A percentile compares a stretch with the other conserved stretches of the same genome.
phyloP scores from a whole-genome alignment of 2,329 filamentous ascomycete genomes.

The Aspergillus pseudotamarii region DNA sequence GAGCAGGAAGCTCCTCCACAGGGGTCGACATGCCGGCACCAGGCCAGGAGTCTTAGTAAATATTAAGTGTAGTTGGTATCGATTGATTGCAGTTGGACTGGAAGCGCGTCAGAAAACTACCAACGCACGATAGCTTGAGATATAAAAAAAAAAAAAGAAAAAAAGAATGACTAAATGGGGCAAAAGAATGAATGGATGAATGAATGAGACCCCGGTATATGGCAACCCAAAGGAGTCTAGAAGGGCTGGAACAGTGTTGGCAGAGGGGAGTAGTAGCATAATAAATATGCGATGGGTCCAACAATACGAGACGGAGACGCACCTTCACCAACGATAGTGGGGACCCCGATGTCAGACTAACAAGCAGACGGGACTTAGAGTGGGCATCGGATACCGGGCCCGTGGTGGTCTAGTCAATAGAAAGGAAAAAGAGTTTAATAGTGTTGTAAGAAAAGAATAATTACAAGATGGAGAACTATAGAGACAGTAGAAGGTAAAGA shows the following conservation, averaged over 20 bases:
- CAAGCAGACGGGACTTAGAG: background rate
- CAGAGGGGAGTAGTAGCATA: background rate
- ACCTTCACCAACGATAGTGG: conserved; percentile 1
- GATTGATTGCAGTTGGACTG: conserved; percentile 3
- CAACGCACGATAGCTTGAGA: background rate
- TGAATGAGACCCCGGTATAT: background rate
- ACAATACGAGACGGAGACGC: background rate
- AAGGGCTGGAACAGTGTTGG: background rate
- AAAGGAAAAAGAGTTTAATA: background rate
- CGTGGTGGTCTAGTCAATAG: background rate
- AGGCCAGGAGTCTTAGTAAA: conserved; percentile 19
- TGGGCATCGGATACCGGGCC: background rate
- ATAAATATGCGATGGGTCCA: background rate
- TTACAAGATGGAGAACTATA: background rate
- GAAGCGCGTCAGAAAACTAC: background rate
- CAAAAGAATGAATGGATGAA: conserved; percentile 5
- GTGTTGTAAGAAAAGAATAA: background rate
- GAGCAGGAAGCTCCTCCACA: conserved; percentile 30
- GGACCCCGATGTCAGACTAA: background rate
- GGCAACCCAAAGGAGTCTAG: background rate
- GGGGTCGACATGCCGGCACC: conserved; percentile 42
- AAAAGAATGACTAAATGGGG: conserved; percentile 5
- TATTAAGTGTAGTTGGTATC: background rate
- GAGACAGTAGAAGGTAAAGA: conserved; percentile 1
- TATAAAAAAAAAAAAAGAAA: too few species aligned